Evolutionary conservation across 1,284 basidiomycete genomes (phyloP).

Genomic region (Takashimella koratensis): DNA sequence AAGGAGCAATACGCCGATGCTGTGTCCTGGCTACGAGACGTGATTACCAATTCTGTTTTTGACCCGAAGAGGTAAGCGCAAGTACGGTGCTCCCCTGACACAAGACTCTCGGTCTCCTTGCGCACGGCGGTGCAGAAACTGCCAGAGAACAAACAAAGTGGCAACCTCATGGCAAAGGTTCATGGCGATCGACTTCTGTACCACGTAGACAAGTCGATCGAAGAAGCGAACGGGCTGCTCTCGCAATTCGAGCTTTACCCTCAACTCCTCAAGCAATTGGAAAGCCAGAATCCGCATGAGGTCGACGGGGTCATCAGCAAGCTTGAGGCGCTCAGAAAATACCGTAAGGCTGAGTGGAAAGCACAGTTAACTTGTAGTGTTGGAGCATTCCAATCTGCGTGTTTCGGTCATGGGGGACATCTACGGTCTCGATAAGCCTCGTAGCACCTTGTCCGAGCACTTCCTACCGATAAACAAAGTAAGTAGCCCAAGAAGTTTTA

Average conservation of each 20-base stretch:
- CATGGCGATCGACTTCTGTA: slow-evolving; percentile 68
- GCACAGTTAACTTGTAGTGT: not conserved
- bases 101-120: slow-evolving; percentile 73
- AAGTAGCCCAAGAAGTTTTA: no score
- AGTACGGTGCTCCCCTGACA: no score
- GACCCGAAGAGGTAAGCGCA: slow-evolving; percentile 80
- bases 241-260: slow-evolving; percentile 77
- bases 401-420: slow-evolving; percentile 88
- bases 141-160: slow-evolving; percentile 91
- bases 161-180: slow-evolving; percentile 71
- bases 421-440: slow-evolving; percentile 64
- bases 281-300: no score
- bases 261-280: slow-evolving; percentile 65
- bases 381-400: slow-evolving; percentile 73
- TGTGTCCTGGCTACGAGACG: slow-evolving; percentile 81
- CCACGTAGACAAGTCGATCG: slow-evolving; percentile 64
- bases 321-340: slow-evolving; percentile 67
- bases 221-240: slow-evolving; percentile 67
- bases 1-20: slow-evolving; percentile 73
- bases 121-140: slow-evolving; percentile 88
- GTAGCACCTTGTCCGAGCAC: slow-evolving; percentile 66
- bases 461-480: slow-evolving; percentile 58
- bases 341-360: slow-evolving; percentile 56
- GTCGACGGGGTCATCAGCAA: slow-evolving; percentile 68
- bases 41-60: slow-evolving; percentile 77